phyloP scores from a whole-genome alignment of 2,329 filamentous ascomycete genomes.

The Fusarium bactridioides region DNA sequence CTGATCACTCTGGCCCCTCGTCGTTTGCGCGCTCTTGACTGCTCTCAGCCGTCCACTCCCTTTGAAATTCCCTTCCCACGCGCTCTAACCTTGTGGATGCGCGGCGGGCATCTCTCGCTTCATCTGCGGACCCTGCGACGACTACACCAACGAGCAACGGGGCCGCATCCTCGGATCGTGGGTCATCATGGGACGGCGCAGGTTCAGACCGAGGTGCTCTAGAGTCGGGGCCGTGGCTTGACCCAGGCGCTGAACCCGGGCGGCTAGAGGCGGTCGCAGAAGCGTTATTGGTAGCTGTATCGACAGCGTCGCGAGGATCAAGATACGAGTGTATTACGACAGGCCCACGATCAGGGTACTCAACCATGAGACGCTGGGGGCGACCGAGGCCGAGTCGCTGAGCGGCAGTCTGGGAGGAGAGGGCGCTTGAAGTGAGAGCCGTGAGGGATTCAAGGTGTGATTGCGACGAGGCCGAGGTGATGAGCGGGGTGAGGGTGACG shows the following conservation, averaged over 20 bases:
- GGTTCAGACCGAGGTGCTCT: conserved; percentile 24
- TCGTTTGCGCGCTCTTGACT: conserved; percentile 37
- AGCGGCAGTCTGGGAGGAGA: conserved; percentile 62
- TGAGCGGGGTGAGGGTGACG: conserved; percentile 63
- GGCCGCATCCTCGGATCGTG: conserved; percentile 47
- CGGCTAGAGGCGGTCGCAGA: conserved; percentile 11
- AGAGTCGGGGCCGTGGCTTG: conserved; percentile 22
- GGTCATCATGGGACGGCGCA: conserved; percentile 22
- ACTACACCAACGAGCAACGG: conserved; percentile 65
- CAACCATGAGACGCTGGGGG: conserved; percentile 66
- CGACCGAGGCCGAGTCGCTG: conserved; percentile 61
- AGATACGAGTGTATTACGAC: conserved; percentile 57
- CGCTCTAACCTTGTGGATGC: conserved; percentile 62
- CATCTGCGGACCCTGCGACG: conserved; percentile 57
- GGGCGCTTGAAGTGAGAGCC: conserved; percentile 59
- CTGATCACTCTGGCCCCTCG: conserved; percentile 39
- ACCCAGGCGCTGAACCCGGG: conserved; percentile 26
- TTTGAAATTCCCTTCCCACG: conserved; percentile 63
- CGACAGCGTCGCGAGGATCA: conserved; percentile 46
- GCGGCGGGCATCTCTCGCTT: conserved; percentile 59
- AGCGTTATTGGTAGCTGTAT: conserved; percentile 20
- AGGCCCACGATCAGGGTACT: conserved; percentile 56
- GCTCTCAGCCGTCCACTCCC: conserved; percentile 54
- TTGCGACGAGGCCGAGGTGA: conserved; percentile 59
- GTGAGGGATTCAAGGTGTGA: conserved; percentile 60